Evolutionary conservation across 2,329 filamentous ascomycete species (phyloP), one percentile per base, ranked within the genome.

Genomic region (Fusarium nanum): DNA sequence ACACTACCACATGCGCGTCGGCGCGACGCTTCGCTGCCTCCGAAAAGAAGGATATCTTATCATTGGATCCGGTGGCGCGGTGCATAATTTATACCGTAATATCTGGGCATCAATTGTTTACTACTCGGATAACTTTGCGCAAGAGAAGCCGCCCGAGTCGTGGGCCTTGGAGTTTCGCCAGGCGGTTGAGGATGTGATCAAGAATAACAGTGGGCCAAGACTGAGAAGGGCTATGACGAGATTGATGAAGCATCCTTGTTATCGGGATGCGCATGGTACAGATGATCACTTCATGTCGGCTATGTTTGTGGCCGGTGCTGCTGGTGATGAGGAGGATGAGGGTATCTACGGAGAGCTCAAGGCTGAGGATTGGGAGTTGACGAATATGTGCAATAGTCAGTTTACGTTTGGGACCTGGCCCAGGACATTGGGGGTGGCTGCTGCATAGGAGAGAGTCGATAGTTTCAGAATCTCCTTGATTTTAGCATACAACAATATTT

Each of bases 31-130:
- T 0, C 69, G 73, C 0, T 49, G 52, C 6, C 42, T 72, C 0
- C 27, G 70, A 5, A 56, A 34, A 5, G 70, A 72, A 28, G 60
- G 60, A 0, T 72, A 73, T 22, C 83, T 92, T 2, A 78, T 92
- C 54, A 84, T 89, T 59, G 87, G 87, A 11, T 82, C 79, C 5
- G 83, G 90, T 18, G 90, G 90, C 37, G 86, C 89, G 1, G 90
- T 92, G 1, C 90, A 92, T 77, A 92, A 92, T 70, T 83, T 92
- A 2, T 92, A 90, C 76, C 86, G 90, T 20, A 92, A 92, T 75
- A 76, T 83, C 44, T 92, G 89, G 89, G 79, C 74, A 1, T 88
- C 88, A 1, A 92, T 92, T 87, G 73, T 92, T 18, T 22, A 49
- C 3, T 60, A 60, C 53, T 66, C 63, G 0, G 63, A 66, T 22